Percentiles rank a stretch among this genome's conserved stretches.
Conservation (phyloP, 1,284 basidiomycete genomes). For the Baeospora myosura region DNA sequence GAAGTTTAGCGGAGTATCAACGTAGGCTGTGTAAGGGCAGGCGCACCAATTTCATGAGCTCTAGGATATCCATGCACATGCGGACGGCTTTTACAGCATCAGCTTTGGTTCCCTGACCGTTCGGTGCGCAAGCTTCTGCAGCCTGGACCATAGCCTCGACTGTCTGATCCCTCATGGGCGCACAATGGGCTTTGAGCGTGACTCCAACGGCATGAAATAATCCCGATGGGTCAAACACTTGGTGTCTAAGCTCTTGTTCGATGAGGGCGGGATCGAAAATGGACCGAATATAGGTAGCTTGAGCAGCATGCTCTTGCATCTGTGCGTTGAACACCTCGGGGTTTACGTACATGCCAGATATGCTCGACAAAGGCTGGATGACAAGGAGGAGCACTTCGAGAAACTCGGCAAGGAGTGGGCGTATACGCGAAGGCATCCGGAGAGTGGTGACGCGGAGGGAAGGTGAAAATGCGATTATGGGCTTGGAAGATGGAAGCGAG, state of each 20-base stretch:
- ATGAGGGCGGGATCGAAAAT: constrained; percentile 71
- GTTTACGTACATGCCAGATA: constrained; percentile 47
- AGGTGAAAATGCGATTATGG: constrained; percentile 39
- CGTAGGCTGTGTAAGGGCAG: constrained; percentile 11
- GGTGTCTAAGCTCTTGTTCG: constrained; percentile 72
- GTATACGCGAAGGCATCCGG: constrained; percentile 71
- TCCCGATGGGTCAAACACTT: constrained; percentile 75
- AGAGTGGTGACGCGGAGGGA: constrained; percentile 43
- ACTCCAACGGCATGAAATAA: constrained; percentile 76
- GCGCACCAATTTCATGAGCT: constrained; percentile 89
- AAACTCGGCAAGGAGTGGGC: constrained; percentile 68
- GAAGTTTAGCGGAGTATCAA: constrained; percentile 17
- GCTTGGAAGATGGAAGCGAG: constrained; percentile 30
- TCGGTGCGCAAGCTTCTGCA: constrained; percentile 50
- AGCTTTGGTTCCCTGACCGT: constrained; percentile 43
- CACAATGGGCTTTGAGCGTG: constrained; percentile 85
- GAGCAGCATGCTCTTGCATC: constrained; percentile 51
- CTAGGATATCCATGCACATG: constrained; percentile 85
- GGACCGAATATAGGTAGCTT: constrained; percentile 49
- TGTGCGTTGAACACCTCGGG: constrained; percentile 43
- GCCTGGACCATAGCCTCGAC: constrained; percentile 80
- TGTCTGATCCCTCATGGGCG: constrained; percentile 82
- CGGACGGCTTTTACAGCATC: constrained; percentile 73
- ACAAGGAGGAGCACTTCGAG: constrained; percentile 79
- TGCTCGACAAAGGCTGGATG: constrained; percentile 60